Base-by-base conservation (phyloP, 371 early-diverging fungal species). In the Apophysomyces ossiformis region DNA sequence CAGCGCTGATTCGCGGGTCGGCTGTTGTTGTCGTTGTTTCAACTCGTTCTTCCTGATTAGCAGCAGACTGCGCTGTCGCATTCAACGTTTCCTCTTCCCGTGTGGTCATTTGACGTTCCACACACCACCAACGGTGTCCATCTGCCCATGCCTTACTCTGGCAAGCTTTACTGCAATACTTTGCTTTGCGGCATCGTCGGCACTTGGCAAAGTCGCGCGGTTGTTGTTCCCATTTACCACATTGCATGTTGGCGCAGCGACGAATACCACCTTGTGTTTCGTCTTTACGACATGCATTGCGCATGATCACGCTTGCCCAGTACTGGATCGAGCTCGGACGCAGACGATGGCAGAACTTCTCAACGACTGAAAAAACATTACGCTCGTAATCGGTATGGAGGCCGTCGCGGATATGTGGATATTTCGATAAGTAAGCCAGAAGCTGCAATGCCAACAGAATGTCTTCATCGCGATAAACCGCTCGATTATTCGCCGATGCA, bases 361-460 rank as follows among this genome's bases (percentile, higher is more conserved):
- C 92, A 12, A 92, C 92, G 8, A 91, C 79, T 5, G 86, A 81
- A 78, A 93, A 92, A 11, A 93, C 91, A 58, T 92, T 90, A 16
- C 73, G 78, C 1, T 69, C 65, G 57, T 87, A 76, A 39, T 82
- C 74, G n/a, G 81, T 70, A 78, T 94, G 88, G 68, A 95, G 79
- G 16, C 84, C 65, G 16, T 81, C 81, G 18, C 93, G 88, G 56
- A 93, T 81, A 46, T 85, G 81, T 37, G 91, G 87, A 76, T 94
- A 92, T 76, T 96, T 96, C 57, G 91, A 90, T 12, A 95, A 82
- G 69, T 92, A 93, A 39, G 95, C 95, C 9, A 95, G 81, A 21
- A 96, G 79, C 75, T 95, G 94, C 64, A 93, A 77, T 1, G 93
- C 89, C 41, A 93, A 81, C n/a, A 94, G 81, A 21, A 95, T 89